Conservation (phyloP, 805 yeast genomes). For the Spathaspora boniae region DNA sequence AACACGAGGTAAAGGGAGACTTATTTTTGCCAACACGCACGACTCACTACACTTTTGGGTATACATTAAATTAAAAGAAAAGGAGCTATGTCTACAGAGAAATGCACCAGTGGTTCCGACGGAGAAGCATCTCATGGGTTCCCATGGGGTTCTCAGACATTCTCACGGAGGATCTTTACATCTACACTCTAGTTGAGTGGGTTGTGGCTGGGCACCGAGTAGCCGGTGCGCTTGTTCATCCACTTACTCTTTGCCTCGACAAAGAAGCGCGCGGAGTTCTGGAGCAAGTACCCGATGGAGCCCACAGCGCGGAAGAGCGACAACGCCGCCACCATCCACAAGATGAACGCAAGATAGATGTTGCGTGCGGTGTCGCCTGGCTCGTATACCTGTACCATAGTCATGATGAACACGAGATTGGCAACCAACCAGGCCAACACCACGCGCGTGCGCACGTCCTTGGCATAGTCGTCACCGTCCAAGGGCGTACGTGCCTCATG, state of each 20-base stretch:
- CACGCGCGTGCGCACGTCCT: slow-evolving; percentile 91
- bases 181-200: slow-evolving; percentile 32
- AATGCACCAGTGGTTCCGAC: too few species aligned
- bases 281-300: slow-evolving; percentile 63
- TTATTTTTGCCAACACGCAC: too few species aligned
- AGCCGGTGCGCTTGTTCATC: slow-evolving; percentile 39
- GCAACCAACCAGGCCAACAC: slow-evolving; percentile 92
- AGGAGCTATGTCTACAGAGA: too few species aligned
- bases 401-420: slow-evolving; percentile 78
- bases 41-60: too few species aligned
- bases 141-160: too few species aligned
- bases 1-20: background rate
- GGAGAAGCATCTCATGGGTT: too few species aligned
- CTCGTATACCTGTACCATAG: slow-evolving; percentile 77
- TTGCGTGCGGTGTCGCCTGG: slow-evolving; percentile 59
- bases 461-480: slow-evolving; percentile 79
- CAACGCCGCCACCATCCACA: slow-evolving; percentile 89
- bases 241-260: slow-evolving; percentile 40
- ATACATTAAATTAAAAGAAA: too few species aligned
- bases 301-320: slow-evolving; percentile 83
- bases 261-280: slow-evolving; percentile 30
- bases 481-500: slow-evolving; percentile 24
- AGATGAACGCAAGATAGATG: slow-evolving; percentile 73
- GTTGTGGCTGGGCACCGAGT: slow-evolving; percentile 30
- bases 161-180: too few species aligned